A percentile compares a stretch with the other conserved stretches of the same genome.
Conservation (phyloP, 768 basidiomycete species). For the Auricularia sp. region DNA sequence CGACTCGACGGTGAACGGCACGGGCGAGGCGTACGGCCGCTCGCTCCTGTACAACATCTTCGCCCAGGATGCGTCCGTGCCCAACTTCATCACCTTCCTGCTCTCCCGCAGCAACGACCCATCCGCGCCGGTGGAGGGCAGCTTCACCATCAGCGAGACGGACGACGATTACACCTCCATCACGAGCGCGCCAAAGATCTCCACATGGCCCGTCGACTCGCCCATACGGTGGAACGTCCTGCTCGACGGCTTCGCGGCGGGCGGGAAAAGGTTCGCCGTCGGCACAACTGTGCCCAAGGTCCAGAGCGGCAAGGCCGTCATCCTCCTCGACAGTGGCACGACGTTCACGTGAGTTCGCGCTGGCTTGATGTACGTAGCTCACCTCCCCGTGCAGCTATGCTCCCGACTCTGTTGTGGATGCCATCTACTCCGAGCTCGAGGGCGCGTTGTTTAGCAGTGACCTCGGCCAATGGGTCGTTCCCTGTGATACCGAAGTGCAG, state of each 20-base stretch:
- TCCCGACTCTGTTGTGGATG: conserved; percentile 48
- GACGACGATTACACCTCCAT: conserved; percentile 54
- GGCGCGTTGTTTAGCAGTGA: conserved; percentile 48
- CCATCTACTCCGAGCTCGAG: conserved; percentile 57
- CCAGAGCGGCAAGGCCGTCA: conserved; percentile 62
- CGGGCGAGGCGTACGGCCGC: conserved; percentile 47
- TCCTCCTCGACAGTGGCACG: conserved; percentile 70
- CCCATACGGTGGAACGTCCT: conserved; percentile 71
- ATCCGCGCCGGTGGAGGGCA: conserved; percentile 50
- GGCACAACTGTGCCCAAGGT: conserved; percentile 45
- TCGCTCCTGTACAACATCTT: conserved; percentile 72
- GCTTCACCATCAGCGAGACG: conserved; percentile 64
- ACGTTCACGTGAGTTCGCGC: conserved; percentile 49
- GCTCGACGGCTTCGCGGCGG: conserved; percentile 60
- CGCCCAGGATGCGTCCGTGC: conserved; percentile 50
- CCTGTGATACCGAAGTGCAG: conserved; percentile 65
- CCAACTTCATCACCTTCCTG: conserved; percentile 74
- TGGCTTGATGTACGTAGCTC: conserved; percentile 3
- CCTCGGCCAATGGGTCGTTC: conserved; percentile 58
- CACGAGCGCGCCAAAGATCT: conserved; percentile 43
- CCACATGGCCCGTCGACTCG: conserved; percentile 58
- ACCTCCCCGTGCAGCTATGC: conserved; percentile 38
- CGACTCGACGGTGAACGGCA: conserved; percentile 47
- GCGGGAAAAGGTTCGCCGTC: conserved; percentile 39
- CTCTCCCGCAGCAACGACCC: conserved; percentile 49